Evolutionary conservation across 2,329 filamentous ascomycete species (phyloP), one percentile per base, ranked within the genome.

Genomic region (Chaetomium sp.): DNA sequence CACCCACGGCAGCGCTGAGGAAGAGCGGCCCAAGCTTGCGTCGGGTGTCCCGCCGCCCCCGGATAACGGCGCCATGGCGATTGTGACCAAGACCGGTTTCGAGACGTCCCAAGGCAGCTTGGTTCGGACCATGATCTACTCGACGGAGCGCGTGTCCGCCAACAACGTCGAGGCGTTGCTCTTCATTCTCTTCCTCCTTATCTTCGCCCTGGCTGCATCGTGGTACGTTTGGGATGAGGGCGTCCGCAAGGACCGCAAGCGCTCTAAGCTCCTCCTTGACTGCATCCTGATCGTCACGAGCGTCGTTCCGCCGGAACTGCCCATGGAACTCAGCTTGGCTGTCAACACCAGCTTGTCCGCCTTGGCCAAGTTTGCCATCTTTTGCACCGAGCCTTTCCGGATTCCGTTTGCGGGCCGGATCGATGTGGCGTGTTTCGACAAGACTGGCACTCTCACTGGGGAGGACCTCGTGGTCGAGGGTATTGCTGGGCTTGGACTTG

Each of bases 201-300:
- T 97, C 65, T 99, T 99, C 74, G 95, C 95, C 65, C 83, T 99
- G 69, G 95, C 94, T 54, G 94, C 94, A 52, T 96, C 94, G 10
- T 96, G 94, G 91, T 99, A 99, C 71, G 94, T 99, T 57, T 99
- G 94, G 94, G 84, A 91, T 59, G 92, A 99, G 73, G 95, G 94
- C 76, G 92, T 99, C 53, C 81, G 82, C 69, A 91, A 88, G 75
- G 92, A 97, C 68, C 87, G 94, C 69, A 97, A 99, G 78, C 87
- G 94, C 62, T 97, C 92, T 47, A 99, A 99, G 81, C 83, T 99
- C 41, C 82, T 99, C 57, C 83, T 99, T 53, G 95, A 99, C 75
- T 99, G 95, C 69, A 90, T 99, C 72, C 86, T 99, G 71, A 99
- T 99, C 66, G 84, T 99, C 65, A 99, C 94, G 42, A 96, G 91